Base-by-base conservation (phyloP, 495 filamentous ascomycete species). In the Physcia stellaris region DNA sequence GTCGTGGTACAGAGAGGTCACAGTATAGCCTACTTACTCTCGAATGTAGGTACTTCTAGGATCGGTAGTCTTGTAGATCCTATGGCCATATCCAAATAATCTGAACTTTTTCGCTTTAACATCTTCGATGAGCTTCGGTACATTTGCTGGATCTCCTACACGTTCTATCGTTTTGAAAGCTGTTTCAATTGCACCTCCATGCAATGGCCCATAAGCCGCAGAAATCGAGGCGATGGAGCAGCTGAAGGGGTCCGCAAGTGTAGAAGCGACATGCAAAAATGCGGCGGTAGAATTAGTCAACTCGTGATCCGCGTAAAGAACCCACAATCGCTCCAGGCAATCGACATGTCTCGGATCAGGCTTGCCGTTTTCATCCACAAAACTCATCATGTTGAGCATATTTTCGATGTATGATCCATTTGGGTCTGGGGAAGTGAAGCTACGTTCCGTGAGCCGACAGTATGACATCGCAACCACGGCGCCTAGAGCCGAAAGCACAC, bases 41-140 rank as follows among this genome's bases (percentile, higher is more conserved):
- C 55, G 42, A 37, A 70, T 61, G 28, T 55, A 56, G 15, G 46
- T 52, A 17, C 50, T 50, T 5, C 70, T 64, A 5, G 69, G 69
- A 41, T 73, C 70, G 0, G 54, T 51, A 11, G 55, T 60, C 33
- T 60, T 60, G 47, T 74, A 72, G 19, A 70, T 60, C 3, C 70
- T 61, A 46, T 75, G 70, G 7, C 70, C 70, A 45, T 68, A 71
- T 6, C 71, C 70, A 26, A 64, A 71, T 4, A 75, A 48, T 12
- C 69, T 63, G 21, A 53, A 45, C 35, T 71, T 57, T 27, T 60
- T 59, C 12, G 48, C 43, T 43, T 70, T 72, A 21, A 75, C 67
- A 2, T 52, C 46, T 17, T 56, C 53, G 24, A 73, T 58, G 37
- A 61, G 50, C 1, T 37, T 23, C 0, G 60, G 64, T 1, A 71